phyloP scores from a whole-genome alignment of 441 rosid genomes.

The Syzygium syzygioides region DNA sequence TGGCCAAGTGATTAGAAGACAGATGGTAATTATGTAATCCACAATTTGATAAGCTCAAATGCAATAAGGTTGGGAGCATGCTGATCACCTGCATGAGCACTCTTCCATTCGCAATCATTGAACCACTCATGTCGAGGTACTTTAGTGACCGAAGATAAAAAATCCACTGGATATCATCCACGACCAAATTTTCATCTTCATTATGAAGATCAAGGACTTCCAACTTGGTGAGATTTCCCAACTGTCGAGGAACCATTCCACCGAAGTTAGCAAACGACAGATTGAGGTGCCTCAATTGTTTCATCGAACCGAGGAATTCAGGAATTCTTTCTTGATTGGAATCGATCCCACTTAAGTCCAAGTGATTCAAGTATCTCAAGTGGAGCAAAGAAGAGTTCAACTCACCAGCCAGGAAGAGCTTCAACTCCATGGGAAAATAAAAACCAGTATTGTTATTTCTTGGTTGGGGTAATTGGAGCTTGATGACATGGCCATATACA shows the following conservation, averaged over 20 bases:
- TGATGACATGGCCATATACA: neutral
- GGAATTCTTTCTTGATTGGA: neutral
- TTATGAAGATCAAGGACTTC: neutral
- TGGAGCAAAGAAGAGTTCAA: too few relatives aligned
- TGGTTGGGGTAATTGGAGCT: too few relatives aligned
- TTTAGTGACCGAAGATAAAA: neutral
- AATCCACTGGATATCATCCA: neutral
- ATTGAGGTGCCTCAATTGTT: neutral
- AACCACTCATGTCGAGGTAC: neutral
- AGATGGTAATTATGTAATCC: neutral
- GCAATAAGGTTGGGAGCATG: accelerated
- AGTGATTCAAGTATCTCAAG: neutral
- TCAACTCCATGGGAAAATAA: too few relatives aligned
- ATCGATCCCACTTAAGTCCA: neutral
- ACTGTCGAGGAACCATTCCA: neutral
- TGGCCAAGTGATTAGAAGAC: neutral
- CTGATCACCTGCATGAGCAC: accelerated
- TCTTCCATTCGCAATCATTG: accelerated
- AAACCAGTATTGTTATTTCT: too few relatives aligned
- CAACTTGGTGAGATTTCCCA: neutral
- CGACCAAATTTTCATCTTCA: too few relatives aligned
- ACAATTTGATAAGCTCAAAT: accelerated
- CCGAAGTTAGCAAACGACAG: neutral
- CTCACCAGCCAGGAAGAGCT: too few relatives aligned
- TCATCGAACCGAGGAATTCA: neutral